These are phyloP conservation scores for Pyrus pyrifolia DNA, from an alignment of 306 rosid species.

Conservation along the genomic window DNA sequence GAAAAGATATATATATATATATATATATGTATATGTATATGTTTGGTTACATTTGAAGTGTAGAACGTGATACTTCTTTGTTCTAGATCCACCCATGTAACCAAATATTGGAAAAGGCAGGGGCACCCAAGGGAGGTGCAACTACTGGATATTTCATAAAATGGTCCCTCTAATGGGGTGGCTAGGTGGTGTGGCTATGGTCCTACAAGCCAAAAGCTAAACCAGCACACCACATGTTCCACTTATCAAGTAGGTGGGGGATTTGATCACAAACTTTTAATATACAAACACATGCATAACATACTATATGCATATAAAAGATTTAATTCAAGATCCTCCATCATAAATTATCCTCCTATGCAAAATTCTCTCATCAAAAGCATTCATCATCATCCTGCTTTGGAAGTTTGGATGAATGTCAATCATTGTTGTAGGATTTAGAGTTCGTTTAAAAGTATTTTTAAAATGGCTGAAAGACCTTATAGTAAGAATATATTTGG, in stretches of 20 bases:
- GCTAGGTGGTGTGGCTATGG: constrained; percentile 55
- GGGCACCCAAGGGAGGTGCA: constrained; percentile 52
- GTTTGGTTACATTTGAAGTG: not conserved
- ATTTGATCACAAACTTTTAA: constrained; percentile 23
- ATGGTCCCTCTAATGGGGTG: constrained; percentile 40
- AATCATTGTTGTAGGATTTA: not conserved
- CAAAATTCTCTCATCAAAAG: not conserved
- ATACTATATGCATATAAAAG: not conserved
- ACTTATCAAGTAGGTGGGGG: constrained; percentile 52
- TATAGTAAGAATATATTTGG: too few species aligned
- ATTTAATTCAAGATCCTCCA: not conserved
- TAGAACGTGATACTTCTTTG: not conserved
- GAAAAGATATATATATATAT: too few species aligned
- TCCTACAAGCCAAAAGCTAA: constrained; percentile 63
- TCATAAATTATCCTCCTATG: not conserved
- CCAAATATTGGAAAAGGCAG: not conserved
- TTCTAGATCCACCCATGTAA: not conserved
- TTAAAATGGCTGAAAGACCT: fast-evolving
- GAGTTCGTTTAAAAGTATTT: too few species aligned
- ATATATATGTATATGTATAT: not conserved
- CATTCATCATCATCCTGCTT: not conserved
- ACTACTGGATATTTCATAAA: constrained; percentile 47
- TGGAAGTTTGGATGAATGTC: not conserved
- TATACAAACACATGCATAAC: not conserved
- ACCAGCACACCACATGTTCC: constrained; percentile 72